Conservation (phyloP, 1,284 basidiomycete species). For the Leccinum proliferum region DNA sequence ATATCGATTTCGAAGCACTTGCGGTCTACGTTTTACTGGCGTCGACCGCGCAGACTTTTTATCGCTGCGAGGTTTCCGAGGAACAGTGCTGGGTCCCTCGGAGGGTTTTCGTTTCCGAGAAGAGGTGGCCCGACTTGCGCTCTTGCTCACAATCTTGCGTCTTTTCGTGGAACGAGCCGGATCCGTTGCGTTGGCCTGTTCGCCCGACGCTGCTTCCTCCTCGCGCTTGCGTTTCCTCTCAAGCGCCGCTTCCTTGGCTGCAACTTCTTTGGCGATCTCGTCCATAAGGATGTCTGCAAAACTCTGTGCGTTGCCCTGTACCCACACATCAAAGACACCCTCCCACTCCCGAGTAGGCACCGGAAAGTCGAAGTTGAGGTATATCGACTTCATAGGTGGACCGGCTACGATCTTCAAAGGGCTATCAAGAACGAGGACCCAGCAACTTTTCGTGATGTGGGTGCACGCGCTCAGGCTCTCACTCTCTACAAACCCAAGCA, state of each 20-base stretch:
- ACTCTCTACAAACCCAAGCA: no score
- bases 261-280: constrained; percentile 49
- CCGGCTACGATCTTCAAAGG: no score
- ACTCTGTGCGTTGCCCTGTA: constrained; percentile 83
- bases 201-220: constrained; percentile 27
- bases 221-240: constrained; percentile 50
- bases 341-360: constrained; percentile 85
- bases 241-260: constrained; percentile 43
- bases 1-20: constrained; percentile 19
- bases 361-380: constrained; percentile 89
- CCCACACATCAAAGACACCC: constrained; percentile 88
- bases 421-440: no score
- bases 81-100: constrained; percentile 14
- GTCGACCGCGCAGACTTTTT: constrained; percentile 12
- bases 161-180: constrained; percentile 21
- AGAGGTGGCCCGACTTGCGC: constrained; percentile 13
- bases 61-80: constrained; percentile 29
- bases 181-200: constrained; percentile 11
- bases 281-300: constrained; percentile 60
- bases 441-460: no score
- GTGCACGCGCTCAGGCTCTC: no score
- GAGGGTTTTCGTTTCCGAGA: constrained; percentile 25
- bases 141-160: constrained; percentile 18
- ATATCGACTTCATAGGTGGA: constrained; percentile 64
- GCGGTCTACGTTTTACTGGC: constrained; percentile 13